Conservation (phyloP, 768 basidiomycete genomes). For the Suillus spraguei region DNA sequence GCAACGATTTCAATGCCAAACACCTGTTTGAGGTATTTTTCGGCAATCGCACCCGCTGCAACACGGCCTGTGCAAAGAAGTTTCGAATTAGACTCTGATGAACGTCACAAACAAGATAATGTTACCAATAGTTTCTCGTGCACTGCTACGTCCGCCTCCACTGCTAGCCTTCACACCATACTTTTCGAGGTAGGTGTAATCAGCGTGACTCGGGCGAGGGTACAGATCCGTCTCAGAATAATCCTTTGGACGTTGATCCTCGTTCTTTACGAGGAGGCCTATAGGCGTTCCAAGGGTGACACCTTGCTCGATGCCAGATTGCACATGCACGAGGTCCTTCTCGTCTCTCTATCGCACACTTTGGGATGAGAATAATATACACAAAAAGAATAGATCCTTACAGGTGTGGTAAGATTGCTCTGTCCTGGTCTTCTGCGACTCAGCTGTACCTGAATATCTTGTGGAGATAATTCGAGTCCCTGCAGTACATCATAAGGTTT, state of each 20-base stretch:
- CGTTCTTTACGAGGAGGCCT: slow-evolving; percentile 94
- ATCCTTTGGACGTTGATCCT: slow-evolving; percentile 97
- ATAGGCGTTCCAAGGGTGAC: slow-evolving; percentile 98
- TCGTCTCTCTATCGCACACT: slow-evolving; percentile 77
- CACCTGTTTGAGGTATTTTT: slow-evolving; percentile 86
- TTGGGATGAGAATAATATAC: slow-evolving; percentile 7
- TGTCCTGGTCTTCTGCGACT: slow-evolving; percentile 93
- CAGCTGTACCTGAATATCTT: slow-evolving; percentile 90
- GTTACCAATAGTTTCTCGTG: slow-evolving; percentile 93
- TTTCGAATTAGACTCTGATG: slow-evolving; percentile 1
- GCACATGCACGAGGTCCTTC: slow-evolving; percentile 91
- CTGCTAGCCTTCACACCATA: slow-evolving; percentile 97
- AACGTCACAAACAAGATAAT: neutral
- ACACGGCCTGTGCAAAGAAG: slow-evolving; percentile 68
- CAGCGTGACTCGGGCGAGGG: slow-evolving; percentile 96
- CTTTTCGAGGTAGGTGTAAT: slow-evolving; percentile 97
- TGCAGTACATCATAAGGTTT: slow-evolving; percentile 33
- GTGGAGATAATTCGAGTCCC: slow-evolving; percentile 79
- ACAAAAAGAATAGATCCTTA: slow-evolving; percentile 39
- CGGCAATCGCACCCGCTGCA: slow-evolving; percentile 97
- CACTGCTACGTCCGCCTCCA: slow-evolving; percentile 93
- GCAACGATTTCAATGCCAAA: slow-evolving; percentile 95
- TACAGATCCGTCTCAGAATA: slow-evolving; percentile 98
- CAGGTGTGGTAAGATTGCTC: slow-evolving; percentile 95
- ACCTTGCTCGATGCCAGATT: slow-evolving; percentile 92